Evolutionary conservation across 768 basidiomycete species (phyloP).

Genomic region (Serendipita sp.): DNA sequence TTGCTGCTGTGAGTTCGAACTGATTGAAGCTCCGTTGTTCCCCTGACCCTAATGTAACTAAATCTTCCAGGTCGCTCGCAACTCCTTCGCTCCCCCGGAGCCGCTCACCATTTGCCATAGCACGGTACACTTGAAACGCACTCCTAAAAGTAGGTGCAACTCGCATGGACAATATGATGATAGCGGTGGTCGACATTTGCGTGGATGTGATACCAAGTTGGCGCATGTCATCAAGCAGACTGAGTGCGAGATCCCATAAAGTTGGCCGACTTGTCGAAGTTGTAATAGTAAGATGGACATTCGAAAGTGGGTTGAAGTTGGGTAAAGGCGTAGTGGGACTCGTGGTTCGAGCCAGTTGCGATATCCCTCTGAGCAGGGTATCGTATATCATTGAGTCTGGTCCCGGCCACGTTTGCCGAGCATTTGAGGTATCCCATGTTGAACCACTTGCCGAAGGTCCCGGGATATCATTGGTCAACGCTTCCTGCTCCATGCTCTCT

Average conservation of each 20-base stretch:
- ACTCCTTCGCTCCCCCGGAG: slow-evolving; percentile 13
- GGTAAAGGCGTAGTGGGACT: background rate
- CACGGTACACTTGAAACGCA: slow-evolving; percentile 46
- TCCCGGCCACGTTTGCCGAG: background rate
- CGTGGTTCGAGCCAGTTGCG: background rate
- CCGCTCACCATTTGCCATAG: slow-evolving; percentile 18
- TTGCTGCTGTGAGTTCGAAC: slow-evolving; percentile 33
- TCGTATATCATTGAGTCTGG: slow-evolving; percentile 39
- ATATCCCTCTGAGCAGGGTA: slow-evolving; percentile 18
- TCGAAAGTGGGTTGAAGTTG: background rate
- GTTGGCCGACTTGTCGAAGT: background rate
- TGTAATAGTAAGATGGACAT: no score
- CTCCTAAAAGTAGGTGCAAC: slow-evolving; percentile 35
- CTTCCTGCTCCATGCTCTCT: background rate
- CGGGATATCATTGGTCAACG: no score
- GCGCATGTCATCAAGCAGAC: slow-evolving; percentile 54
- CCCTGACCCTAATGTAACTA: background rate
- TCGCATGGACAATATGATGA: slow-evolving; percentile 53
- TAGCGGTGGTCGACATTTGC: slow-evolving; percentile 31
- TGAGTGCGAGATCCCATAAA: slow-evolving; percentile 20
- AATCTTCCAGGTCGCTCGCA: background rate
- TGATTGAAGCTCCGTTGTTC: slow-evolving; percentile 18
- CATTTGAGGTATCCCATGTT: background rate
- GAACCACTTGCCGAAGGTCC: background rate
- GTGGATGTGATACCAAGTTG: slow-evolving; percentile 29